These are phyloP conservation scores for Neofusicoccum parvum DNA, from an alignment of 2,329 filamentous ascomycete species.

Conservation along the genomic window DNA sequence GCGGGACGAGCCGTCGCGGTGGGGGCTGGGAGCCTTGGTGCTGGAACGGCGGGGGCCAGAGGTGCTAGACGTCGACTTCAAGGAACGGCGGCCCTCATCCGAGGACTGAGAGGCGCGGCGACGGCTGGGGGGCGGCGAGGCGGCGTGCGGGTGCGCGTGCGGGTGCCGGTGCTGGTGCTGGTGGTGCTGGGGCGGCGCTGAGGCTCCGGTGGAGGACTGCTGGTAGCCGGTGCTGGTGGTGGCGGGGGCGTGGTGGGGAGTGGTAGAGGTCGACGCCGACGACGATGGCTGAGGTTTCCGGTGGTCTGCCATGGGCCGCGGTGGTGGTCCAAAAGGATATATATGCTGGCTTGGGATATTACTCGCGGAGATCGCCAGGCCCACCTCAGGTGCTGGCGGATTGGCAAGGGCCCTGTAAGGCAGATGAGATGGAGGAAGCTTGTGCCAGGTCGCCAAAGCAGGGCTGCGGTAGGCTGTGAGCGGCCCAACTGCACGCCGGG, in stretches of 20 bases:
- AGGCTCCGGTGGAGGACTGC: not conserved
- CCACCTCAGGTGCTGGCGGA: slow-evolving; percentile 16
- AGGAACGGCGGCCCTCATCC: slow-evolving; percentile 14
- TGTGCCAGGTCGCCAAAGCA: slow-evolving; percentile 16
- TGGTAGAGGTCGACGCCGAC: slow-evolving; percentile 14
- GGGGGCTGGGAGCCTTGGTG: slow-evolving; percentile 24
- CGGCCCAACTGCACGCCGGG: slow-evolving; percentile 17
- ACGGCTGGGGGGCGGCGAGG: not conserved
- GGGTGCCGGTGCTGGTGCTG: not conserved
- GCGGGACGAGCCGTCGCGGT: slow-evolving; percentile 32
- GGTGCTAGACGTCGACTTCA: slow-evolving; percentile 11
- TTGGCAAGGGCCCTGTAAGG: slow-evolving; percentile 20
- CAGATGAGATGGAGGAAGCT: slow-evolving; percentile 20
- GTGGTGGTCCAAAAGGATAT: slow-evolving; percentile 20
- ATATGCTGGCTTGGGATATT: slow-evolving; percentile 20
- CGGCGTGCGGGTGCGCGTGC: not conserved
- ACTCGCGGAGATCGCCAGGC: slow-evolving; percentile 21
- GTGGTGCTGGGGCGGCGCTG: not conserved
- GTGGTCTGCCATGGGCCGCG: slow-evolving; percentile 21
- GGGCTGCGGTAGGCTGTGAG: slow-evolving; percentile 20
- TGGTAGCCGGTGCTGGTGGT: not conserved
- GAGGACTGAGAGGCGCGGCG: slow-evolving; percentile 12
- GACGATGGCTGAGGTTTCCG: slow-evolving; percentile 20
- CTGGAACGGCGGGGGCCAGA: slow-evolving; percentile 14
- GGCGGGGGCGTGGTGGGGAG: not conserved